phyloP scores from a whole-genome alignment of 371 early-diverging fungal species.

The Scutellospora calospora region DNA sequence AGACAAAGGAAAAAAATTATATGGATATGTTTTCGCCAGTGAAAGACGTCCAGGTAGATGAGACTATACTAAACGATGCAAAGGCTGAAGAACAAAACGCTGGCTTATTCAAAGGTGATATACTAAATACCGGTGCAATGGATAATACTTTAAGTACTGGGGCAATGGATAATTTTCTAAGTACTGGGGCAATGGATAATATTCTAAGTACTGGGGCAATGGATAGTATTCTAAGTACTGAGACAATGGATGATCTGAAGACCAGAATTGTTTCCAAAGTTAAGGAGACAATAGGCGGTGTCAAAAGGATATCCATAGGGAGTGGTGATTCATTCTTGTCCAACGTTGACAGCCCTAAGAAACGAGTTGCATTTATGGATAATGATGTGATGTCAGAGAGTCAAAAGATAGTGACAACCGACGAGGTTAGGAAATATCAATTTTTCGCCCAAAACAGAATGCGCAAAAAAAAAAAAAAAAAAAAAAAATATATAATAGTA shows the following conservation, averaged over 20 bases:
- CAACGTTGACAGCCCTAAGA: background rate
- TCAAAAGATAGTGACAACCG: background rate
- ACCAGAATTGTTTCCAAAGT: slow-evolving; percentile 8
- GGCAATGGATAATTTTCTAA: too few species aligned
- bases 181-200: too few species aligned
- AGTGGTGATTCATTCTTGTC: background rate
- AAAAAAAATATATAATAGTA: too few species aligned
- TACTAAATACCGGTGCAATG: too few species aligned
- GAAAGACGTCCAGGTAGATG: slow-evolving; percentile 31
- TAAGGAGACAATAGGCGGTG: background rate
- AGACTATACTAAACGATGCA: background rate
- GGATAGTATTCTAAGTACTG: background rate
- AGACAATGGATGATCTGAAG: slow-evolving; percentile 17
- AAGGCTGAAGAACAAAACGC: background rate
- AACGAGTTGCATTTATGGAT: background rate
- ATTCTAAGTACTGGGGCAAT: background rate
- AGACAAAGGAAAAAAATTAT: slow-evolving; percentile 42
- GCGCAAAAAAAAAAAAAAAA: too few species aligned
- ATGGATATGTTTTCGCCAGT: slow-evolving; percentile 65
- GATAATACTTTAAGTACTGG: too few species aligned
- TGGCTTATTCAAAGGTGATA: too few species aligned
- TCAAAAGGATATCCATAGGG: background rate
- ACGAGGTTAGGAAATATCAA: background rate
- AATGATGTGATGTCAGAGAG: background rate
- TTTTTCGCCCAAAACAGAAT: too few species aligned